Evolutionary conservation across 805 yeast genomes (phyloP).

Genomic region (Candida tibetensis): DNA sequence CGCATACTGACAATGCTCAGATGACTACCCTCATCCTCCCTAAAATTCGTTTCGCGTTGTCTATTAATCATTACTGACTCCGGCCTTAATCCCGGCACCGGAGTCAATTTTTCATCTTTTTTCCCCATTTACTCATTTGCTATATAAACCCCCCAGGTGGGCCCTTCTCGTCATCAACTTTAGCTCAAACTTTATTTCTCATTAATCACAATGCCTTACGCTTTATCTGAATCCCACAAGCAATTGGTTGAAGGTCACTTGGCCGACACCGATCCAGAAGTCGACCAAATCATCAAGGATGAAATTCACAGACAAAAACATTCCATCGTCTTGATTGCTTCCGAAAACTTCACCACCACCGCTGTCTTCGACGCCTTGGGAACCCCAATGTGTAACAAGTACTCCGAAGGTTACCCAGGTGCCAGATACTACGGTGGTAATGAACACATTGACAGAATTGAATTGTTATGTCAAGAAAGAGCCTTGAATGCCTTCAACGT

Average conservation of each 20-base stretch:
- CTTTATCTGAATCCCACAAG: constrained; percentile 47
- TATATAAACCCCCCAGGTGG: constrained; percentile 1
- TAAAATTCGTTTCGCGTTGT: too few relatives aligned
- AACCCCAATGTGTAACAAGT: constrained; percentile 95
- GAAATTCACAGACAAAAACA: constrained; percentile 87
- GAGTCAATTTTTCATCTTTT: background rate
- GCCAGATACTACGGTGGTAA: constrained; percentile 98
- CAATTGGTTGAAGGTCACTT: constrained; percentile 60
- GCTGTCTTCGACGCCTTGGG: constrained; percentile 94
- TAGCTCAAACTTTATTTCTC: background rate
- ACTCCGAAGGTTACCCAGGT: constrained; percentile 98
- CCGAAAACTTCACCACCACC: constrained; percentile 93
- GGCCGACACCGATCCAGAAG: constrained; percentile 78
- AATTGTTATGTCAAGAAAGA: constrained; percentile 83
- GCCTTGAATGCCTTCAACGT: constrained; percentile 82
- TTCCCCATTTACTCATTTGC: background rate
- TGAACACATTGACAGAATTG: constrained; percentile 89
- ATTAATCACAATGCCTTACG: constrained; percentile 38
- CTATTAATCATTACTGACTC: too few relatives aligned
- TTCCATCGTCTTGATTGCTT: constrained; percentile 89
- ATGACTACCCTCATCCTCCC: too few relatives aligned
- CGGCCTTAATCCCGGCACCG: too few relatives aligned
- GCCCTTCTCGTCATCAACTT: background rate
- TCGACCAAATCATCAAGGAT: constrained; percentile 67
- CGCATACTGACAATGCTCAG: too few relatives aligned